Base-by-base conservation (phyloP, 2,329 filamentous ascomycete species). In the Geosmithia morbida region DNA sequence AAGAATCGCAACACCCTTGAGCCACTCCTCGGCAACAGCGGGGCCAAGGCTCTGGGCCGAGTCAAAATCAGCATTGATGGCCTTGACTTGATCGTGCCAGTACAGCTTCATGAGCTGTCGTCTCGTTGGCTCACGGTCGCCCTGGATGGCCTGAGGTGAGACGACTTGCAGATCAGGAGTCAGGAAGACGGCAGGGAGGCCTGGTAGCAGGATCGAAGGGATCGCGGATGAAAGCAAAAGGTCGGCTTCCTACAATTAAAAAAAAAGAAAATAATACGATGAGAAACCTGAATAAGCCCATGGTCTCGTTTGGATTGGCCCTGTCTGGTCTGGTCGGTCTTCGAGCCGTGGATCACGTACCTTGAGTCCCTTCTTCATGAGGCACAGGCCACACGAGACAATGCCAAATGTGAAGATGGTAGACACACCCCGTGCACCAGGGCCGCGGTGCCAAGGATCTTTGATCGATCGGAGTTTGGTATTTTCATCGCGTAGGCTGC, bases 1-100 rank as follows among this genome's bases (percentile, higher is more conserved):
- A 49, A 77, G 72, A 26, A 66, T 67, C 42, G 79, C 74, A 3
- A 92, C 71, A 10, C 85, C 85, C 62, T 89, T 89, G 29, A 80
- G 69, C 85, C 86, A 92, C 60, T 89, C 85, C 54, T 87, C 82
- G 3, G 75, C 73, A 11, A 81, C 76, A 41, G 81, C 80, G 43
- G 71, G 55, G n/a, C 85, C 83, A 53, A 86, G 71, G n/a, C 68
- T 63, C 54, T 77, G 76, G 47, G 81, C 83, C 5, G 76, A 67
- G 42, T 75, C 66, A 53, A 86, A 78, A 55, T 86, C 79, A 30
- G 66, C 59, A 49, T 74, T 74, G 52, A 89, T 72, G 7, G 70
- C 68, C 22, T 80, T 71, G 37, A 87, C 70, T 49, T 88, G 76
- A 22, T 67, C 58, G 43, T 72, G 72, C 60, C 74, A 79, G 57